A percentile compares a stretch with the other conserved stretches of the same genome.
phyloP scores from a whole-genome alignment of 139 green algal species.

The Choricystis sp. region DNA sequence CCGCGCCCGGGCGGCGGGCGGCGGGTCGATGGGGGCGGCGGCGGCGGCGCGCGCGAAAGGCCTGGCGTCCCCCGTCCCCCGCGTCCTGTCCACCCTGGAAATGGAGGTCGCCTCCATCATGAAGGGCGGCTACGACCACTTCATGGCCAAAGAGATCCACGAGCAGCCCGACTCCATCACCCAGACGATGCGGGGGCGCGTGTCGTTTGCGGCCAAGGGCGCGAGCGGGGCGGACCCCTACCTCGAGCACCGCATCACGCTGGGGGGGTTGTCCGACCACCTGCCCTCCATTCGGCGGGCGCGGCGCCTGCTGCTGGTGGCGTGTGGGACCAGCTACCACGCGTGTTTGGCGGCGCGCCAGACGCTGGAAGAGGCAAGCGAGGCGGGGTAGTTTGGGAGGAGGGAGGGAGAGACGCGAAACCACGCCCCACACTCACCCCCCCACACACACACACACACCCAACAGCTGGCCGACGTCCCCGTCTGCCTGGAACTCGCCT shows the following conservation, averaged over 20 bases:
- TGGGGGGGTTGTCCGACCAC: slow-evolving; percentile 62
- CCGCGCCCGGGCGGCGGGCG: background rate
- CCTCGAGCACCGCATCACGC: slow-evolving; percentile 37
- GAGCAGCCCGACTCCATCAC: slow-evolving; percentile 85
- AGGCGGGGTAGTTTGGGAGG: slow-evolving; percentile 19
- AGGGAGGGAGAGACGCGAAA: background rate
- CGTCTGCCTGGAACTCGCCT: slow-evolving; percentile 83
- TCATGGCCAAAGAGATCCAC: slow-evolving; percentile 91
- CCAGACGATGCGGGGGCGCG: slow-evolving; percentile 63
- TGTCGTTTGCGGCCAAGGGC: slow-evolving; percentile 28
- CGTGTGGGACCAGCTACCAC: slow-evolving; percentile 83
- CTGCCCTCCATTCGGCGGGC: slow-evolving; percentile 43
- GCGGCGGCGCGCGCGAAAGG: slow-evolving; percentile 2
- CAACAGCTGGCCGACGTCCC: slow-evolving; percentile 40
- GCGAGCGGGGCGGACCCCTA: slow-evolving; percentile 22
- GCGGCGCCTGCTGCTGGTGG: slow-evolving; percentile 82
- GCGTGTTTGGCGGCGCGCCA: slow-evolving; percentile 59
- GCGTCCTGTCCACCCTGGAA: slow-evolving; percentile 69
- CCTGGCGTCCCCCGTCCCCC: slow-evolving; percentile 35
- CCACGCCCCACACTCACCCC: background rate
- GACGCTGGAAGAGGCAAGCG: slow-evolving; percentile 33
- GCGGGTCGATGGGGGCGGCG: background rate
- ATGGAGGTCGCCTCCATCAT: slow-evolving; percentile 94
- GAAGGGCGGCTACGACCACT: slow-evolving; percentile 92
- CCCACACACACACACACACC: slow-evolving; percentile 31